Percentiles rank a stretch among this genome's conserved stretches.
phyloP scores from a whole-genome alignment of 495 filamentous ascomycete genomes.

The Aspergillus saccharolyticus region DNA sequence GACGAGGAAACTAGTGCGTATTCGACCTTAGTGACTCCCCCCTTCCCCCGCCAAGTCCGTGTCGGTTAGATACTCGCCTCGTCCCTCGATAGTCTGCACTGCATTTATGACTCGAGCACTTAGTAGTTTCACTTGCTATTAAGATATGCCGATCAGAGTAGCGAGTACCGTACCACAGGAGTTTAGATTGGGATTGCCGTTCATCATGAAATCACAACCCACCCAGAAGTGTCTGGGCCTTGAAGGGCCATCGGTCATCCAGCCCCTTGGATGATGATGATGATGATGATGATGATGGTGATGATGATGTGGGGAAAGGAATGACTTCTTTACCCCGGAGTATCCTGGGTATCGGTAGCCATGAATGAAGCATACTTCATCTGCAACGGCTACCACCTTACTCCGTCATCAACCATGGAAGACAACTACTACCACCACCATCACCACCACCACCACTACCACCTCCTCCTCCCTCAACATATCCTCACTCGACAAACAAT shows the following conservation, averaged over 20 bases:
- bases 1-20: not conserved
- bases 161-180: not conserved
- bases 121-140: too few relatives aligned
- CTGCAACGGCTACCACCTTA: constrained; percentile 1
- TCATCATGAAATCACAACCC: not conserved
- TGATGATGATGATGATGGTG: not conserved
- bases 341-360: not conserved
- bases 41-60: not conserved
- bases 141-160: not conserved
- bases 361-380: not conserved
- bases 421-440: too few relatives aligned
- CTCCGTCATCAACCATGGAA: not conserved
- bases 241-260: not conserved
- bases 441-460: too few relatives aligned
- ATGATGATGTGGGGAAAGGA: not conserved
- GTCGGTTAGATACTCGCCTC: not conserved
- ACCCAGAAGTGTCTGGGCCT: too few relatives aligned
- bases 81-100: too few relatives aligned
- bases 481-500: not conserved
- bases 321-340: not conserved
- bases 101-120: too few relatives aligned
- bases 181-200: not conserved
- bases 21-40: not conserved
- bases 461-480: not conserved
- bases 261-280: not conserved